Evolutionary conservation across 805 yeast genomes (phyloP), one percentile per base, ranked within the genome.

Genomic region (Naumovozyma dairenensis): DNA sequence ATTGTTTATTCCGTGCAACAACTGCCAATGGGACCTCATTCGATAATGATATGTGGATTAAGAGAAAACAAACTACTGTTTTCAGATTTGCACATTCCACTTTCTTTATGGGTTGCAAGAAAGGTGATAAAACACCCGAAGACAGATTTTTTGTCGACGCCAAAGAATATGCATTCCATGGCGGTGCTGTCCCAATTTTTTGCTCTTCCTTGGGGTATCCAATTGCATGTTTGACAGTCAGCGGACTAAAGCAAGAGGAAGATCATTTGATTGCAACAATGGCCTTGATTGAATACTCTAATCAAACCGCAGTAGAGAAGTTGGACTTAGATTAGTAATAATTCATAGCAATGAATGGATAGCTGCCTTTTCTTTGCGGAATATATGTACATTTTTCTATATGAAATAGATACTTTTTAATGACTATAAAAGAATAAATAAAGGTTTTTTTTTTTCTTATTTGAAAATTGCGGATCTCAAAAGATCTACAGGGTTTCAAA

Each of bases 41-140:
- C n/a, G 78, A 72, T 42, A 73, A 74, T 38, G 79, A 72, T 38
- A 44, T 49, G 21, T 74, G 78, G 77, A 65, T 73, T 20, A 48
- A 49, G 18, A 59, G 76, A 44, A 74, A 74, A 53, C 58, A 57
- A 46, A 67, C 57, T 34, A 61, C 74, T 4, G 75, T 64, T 2
- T 45, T 63, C 31, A 62, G 76, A 46, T 69, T 66, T 40, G 67
- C 66, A 16, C 59, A 51, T 31, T 68, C 77, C 2, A 66, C 72
- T 35, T 69, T 63, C 48, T 61, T 49, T 37, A 58, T 71, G 47
- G 74, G 76, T 5, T 57, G 57, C 30, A 66, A 65, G 44, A 53
- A 67, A 36, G 57, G 58, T 16, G 34, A 32, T 1, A 63, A 58
- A 37, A 56, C 55, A 2, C 54, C 60, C 32, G 55, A 67, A 6